Percentiles rank a stretch among this genome's conserved stretches.
Conservation (phyloP, 352 stramenopile genomes). For the Pythium chondricola region DNA sequence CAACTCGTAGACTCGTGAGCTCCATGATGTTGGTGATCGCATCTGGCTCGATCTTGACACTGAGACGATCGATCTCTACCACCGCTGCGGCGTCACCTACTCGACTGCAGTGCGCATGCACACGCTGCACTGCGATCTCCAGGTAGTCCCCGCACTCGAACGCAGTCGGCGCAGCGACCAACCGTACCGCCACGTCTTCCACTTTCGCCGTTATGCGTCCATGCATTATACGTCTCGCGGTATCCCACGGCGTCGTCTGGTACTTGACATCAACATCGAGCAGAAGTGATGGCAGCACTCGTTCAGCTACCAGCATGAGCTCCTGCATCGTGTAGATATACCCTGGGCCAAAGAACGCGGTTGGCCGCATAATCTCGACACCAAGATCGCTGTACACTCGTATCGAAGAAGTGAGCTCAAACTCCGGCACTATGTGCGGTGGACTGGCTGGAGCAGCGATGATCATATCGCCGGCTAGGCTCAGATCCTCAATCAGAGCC, state of each 20-base stretch:
- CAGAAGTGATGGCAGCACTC: constrained; percentile 32
- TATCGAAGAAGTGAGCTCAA: constrained; percentile 24
- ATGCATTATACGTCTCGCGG: constrained; percentile 48
- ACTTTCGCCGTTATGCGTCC: constrained; percentile 34
- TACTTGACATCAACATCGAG: constrained; percentile 40
- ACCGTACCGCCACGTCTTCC: constrained; percentile 32
- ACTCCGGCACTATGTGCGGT: background rate
- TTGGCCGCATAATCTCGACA: constrained; percentile 24
- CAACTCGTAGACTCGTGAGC: constrained; percentile 40
- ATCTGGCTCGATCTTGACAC: constrained; percentile 61
- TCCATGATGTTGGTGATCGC: constrained; percentile 55
- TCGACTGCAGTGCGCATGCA: constrained; percentile 26
- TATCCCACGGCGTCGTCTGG: constrained; percentile 40
- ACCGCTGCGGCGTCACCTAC: constrained; percentile 20
- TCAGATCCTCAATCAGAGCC: constrained; percentile 29
- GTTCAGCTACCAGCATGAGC: constrained; percentile 24
- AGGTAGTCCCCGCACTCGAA: constrained; percentile 56
- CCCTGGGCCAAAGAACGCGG: constrained; percentile 45
- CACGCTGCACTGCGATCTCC: constrained; percentile 30
- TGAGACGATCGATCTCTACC: constrained; percentile 38
- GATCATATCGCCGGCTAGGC: constrained; percentile 27
- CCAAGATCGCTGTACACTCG: constrained; percentile 40
- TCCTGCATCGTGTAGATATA: constrained; percentile 55
- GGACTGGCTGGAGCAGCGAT: constrained; percentile 21
- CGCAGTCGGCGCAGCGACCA: constrained; percentile 36